phyloP scores from a whole-genome alignment of 78 protist genomes.

The Anaeramoeba flamelloides region DNA sequence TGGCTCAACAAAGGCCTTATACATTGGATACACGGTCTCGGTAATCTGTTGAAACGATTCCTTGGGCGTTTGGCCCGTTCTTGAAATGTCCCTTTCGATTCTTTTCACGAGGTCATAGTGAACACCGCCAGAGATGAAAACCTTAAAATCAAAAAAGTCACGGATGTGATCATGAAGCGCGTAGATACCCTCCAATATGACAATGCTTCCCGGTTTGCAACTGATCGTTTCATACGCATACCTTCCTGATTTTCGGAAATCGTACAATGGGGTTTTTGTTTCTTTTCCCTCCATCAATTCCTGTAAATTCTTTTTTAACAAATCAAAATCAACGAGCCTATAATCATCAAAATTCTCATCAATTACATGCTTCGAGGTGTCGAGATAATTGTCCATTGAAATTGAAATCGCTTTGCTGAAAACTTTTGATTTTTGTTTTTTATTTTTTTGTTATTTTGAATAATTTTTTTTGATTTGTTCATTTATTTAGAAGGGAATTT shows the following conservation, averaged over 20 bases:
- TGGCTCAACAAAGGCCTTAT: conserved; percentile 48
- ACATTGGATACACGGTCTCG: conserved; percentile 48
- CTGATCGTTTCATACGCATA: conserved; percentile 28
- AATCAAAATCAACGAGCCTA: conserved; percentile 36
- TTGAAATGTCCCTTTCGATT: conserved; percentile 31
- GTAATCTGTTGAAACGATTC: conserved; percentile 42
- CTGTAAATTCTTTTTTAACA: conserved; percentile 31
- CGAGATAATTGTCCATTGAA: conserved; percentile 43
- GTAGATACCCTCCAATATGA: conserved; percentile 41
- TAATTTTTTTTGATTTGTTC: no score
- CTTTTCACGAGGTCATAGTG: conserved; percentile 43
- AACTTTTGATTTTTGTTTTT: no score
- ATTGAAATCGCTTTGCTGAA: no score
- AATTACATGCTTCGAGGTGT: conserved; percentile 27
- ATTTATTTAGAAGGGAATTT: no score
- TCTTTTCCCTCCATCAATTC: conserved; percentile 20
- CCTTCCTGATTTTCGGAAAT: conserved; percentile 36
- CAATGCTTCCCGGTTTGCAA: conserved; percentile 26
- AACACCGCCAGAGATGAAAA: conserved; percentile 46
- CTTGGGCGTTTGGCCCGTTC: conserved; percentile 44
- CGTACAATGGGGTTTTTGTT: conserved; percentile 37
- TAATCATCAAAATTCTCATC: conserved; percentile 49
- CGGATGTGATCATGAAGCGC: conserved; percentile 36
- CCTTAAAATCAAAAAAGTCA: conserved; percentile 27
- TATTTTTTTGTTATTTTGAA: no score